Evolutionary conservation across 2,329 filamentous ascomycete genomes (phyloP).

Genomic region (Fusarium cyanostomum): DNA sequence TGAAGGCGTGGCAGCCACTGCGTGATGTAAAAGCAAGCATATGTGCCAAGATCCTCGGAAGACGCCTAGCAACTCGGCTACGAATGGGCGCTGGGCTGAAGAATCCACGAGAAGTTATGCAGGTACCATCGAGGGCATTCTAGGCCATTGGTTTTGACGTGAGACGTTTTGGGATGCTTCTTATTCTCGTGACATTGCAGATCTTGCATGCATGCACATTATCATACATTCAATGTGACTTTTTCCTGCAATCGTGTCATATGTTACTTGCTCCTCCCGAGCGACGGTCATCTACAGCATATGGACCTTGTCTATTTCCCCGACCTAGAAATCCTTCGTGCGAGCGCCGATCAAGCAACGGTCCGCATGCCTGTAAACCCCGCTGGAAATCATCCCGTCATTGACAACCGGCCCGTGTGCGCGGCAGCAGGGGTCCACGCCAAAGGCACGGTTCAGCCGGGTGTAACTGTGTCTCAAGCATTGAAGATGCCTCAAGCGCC

Average conservation of each 20-base stretch:
- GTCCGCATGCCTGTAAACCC: constrained; percentile 5
- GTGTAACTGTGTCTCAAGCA: too few relatives aligned
- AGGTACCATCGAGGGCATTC: constrained; percentile 10
- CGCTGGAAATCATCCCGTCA: not conserved
- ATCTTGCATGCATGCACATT: not conserved
- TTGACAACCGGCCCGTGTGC: not conserved
- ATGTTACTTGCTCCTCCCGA: not conserved
- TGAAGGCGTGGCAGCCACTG: constrained; percentile 21
- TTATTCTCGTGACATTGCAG: not conserved
- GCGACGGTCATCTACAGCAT: not conserved
- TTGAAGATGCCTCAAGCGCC: too few relatives aligned
- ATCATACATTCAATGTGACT: not conserved
- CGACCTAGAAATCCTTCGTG: not conserved
- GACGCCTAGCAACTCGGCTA: constrained; percentile 17
- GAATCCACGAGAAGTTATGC: constrained; percentile 2
- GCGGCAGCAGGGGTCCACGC: not conserved
- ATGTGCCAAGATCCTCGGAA: not conserved
- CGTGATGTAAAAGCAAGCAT: constrained; percentile 36
- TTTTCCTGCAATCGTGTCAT: not conserved
- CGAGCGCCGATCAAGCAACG: constrained; percentile 23
- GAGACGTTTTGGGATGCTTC: not conserved
- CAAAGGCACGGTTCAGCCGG: not conserved
- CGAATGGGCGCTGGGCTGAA: not conserved
- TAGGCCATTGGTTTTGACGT: not conserved
- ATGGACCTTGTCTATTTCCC: not conserved